phyloP scores from a whole-genome alignment of 23 red algal genomes.

The Agarophyton chilense region DNA sequence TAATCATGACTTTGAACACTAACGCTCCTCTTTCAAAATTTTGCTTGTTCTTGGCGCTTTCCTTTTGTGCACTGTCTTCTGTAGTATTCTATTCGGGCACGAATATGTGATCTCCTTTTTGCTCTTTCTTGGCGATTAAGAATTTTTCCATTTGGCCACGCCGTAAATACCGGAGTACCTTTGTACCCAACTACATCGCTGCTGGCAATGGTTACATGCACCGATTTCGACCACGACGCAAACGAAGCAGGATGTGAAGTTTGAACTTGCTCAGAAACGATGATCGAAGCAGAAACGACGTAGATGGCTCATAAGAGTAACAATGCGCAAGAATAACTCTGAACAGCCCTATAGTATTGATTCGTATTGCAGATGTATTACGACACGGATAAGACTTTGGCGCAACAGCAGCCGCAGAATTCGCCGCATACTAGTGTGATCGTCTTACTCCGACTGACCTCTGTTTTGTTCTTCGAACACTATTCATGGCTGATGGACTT shows the following conservation, averaged over 20 bases:
- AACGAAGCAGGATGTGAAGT: conserved; percentile 6
- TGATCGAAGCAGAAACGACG: background rate
- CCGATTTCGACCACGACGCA: conserved; percentile 59
- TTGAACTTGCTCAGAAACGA: conserved; percentile 23
- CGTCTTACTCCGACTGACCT: conserved; percentile 58
- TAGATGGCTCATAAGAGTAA: background rate
- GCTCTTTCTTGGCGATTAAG: no score
- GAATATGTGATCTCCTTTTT: no score
- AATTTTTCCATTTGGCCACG: no score
- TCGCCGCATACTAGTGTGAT: conserved; percentile 48
- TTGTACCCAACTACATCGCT: no score
- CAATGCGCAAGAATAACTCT: conserved; percentile 40
- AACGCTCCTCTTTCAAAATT: no score
- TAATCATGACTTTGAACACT: background rate
- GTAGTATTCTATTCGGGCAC: no score
- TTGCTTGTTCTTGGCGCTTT: no score
- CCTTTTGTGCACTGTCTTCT: no score
- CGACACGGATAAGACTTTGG: conserved; percentile 45
- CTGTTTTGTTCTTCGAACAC: conserved; percentile 3
- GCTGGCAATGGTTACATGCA: conserved; percentile 49
- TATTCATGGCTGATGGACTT: conserved; percentile 56
- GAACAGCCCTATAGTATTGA: conserved; percentile 40
- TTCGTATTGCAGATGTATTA: conserved; percentile 57
- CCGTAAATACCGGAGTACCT: no score
- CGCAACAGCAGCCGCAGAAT: conserved; percentile 42